Evolutionary conservation across 139 green algal species (phyloP), one percentile per base, ranked within the genome.

Genomic region (Parachlorella kessleri): DNA sequence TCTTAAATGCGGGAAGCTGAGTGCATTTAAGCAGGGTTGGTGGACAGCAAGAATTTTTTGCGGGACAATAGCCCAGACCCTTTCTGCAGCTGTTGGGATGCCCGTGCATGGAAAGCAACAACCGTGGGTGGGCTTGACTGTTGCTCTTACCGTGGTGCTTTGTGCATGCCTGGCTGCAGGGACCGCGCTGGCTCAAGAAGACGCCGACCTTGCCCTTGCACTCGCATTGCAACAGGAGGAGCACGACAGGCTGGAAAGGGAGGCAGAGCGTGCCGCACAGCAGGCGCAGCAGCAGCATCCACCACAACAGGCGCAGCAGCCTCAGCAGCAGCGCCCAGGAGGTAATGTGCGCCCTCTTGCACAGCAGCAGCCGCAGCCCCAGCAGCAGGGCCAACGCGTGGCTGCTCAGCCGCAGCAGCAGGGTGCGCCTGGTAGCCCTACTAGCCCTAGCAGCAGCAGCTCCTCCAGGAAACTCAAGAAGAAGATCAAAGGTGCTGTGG

Each of bases 201-300:
- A 96, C 68, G 87, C 91, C 0, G 94, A 98, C 84, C 85, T 94
- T 78, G 94, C 92, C 35, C 72, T 96, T 65, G 94, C 94, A 7
- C 70, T 98, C 78, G 88, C 94, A 82, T 85, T 98, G 78, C 94
- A 98, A 75, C 66, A 95, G 75, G 84, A 96, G 70, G 83, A 88
- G 64, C 70, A 87, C 38, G 76, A 81, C 48, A 28, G 74, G 35
- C 48, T 73, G 70, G 40, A n/a, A 35, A 10, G 18, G 65, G 81
- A 76, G 41, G 28, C 64, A 74, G 35, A 78, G 81, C 74, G 74
- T 36, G 33, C 9, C 38, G 6, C 63, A 28, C 35, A 32, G 41
- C 55, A 32, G 14, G 14, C 30, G 38, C 38, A 28, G n/a, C 71
- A 8, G 71, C 82, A 75, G 71, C 82, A 71, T 41, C 48, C 33